Base-by-base conservation (phyloP, 331 rosid genomes). In the Quercus phellos region DNA sequence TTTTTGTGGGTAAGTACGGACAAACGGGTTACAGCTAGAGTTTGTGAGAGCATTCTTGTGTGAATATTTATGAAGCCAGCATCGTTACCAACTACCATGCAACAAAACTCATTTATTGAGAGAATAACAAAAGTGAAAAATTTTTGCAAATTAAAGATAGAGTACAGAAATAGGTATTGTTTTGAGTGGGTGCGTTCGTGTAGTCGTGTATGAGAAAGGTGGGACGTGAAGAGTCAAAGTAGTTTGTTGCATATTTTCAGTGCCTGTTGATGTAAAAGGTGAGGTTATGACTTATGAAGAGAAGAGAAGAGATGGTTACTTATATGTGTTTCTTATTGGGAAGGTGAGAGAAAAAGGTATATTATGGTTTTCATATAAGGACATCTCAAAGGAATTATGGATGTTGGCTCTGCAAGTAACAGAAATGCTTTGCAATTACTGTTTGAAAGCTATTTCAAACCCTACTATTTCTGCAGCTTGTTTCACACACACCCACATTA, bases 311-410 rank as follows among this genome's bases (percentile, higher is more conserved):
- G 34, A 74, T 61, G 88, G 85, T 91, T 89, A 82, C 93, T 89
- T 91, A 75, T 32, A 26, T 75, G 74, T 85, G 85, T 89, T 88
- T 85, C 87, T 9, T 9, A 46, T 85, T 91, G 83, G 82, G 82
- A 80, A 81, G 81, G 84, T 87, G 79, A 82, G 80, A 73, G 83
- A 38, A 70, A 90, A 88, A 89, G 90, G 97, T 88, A 24, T 50
- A 74, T 90, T 35, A 90, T 88, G 88, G 87, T 87, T 91, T 91
- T 90, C 94, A 90, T 82, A 89, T 12, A 82, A 46, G 74, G 91
- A 89, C 87, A 78, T 74, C 75, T 78, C 82, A 75, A 80, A 81
- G 75, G 79, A 79, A 78, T 79, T 79, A 34, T 83, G 78, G 76
- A 84, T 81, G 83, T 77, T 82, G 86, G 59, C 77, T 71, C 51